Conservation (phyloP, 352 stramenopile genomes). For the Pseudoperonospora humuli region DNA sequence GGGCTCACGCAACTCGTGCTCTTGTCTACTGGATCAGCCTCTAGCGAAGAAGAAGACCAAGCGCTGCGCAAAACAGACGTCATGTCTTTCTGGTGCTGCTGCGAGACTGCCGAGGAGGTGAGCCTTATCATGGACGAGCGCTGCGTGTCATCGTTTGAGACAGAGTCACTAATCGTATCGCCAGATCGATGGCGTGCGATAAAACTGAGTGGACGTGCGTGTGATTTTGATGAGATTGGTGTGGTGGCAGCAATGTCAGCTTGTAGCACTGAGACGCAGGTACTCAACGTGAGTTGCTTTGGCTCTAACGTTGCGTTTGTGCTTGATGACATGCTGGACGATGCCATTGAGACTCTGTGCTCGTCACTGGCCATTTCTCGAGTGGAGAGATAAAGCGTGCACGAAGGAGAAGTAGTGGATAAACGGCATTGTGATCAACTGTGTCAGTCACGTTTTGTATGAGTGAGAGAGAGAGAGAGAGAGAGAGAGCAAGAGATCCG, state of each 20-base stretch:
- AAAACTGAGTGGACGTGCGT: constrained; percentile 70
- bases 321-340: constrained; percentile 68
- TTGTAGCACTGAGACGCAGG: constrained; percentile 68
- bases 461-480: not conserved
- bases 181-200: constrained; percentile 83
- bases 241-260: constrained; percentile 82
- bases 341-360: constrained; percentile 60
- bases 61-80: constrained; percentile 6
- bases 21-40: constrained; percentile 26
- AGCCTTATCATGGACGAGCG: constrained; percentile 73
- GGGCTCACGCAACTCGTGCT: constrained; percentile 75
- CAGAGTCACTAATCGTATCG: constrained; percentile 71
- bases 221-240: constrained; percentile 82
- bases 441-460: constrained; percentile 10
- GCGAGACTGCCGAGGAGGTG: constrained; percentile 77
- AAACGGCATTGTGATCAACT: constrained; percentile 4
- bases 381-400: constrained; percentile 44
- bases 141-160: constrained; percentile 55
- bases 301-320: constrained; percentile 79
- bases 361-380: constrained; percentile 57
- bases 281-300: constrained; percentile 84
- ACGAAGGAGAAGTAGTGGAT: constrained; percentile 4
- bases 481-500: constrained; percentile 8
- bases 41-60: constrained; percentile 12
- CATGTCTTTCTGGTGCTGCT: constrained; percentile 80